phyloP scores from a whole-genome alignment of 129 eudicot species.

The Flaveria linearis region DNA sequence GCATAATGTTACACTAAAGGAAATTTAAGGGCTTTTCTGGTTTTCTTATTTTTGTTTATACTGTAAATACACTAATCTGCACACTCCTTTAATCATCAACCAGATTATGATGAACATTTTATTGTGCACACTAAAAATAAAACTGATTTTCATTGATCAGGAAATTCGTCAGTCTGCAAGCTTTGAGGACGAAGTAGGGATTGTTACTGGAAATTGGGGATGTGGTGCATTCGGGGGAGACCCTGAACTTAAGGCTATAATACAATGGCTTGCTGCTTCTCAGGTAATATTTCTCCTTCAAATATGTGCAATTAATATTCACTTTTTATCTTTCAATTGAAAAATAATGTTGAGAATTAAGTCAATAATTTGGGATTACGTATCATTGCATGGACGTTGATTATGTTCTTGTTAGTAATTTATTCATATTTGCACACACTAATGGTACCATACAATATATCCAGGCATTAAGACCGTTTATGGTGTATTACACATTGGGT shows the following conservation, averaged over 20 bases:
- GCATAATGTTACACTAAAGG: neutral
- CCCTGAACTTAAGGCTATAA: constrained; percentile 79
- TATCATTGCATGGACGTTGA: neutral
- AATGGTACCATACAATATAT: constrained; percentile 18
- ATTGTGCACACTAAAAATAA: neutral
- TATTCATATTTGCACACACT: constrained; percentile 4
- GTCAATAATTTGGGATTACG: neutral
- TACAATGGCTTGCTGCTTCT: constrained; percentile 99
- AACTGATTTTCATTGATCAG: constrained; percentile 15
- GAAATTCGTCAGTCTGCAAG: constrained; percentile 12
- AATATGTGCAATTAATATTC: constrained; percentile 10
- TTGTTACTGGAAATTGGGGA: constrained; percentile 97
- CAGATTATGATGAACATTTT: neutral
- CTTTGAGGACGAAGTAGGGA: constrained; percentile 55
- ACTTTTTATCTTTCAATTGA: neutral
- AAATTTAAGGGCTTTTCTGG: neutral
- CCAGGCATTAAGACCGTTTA: constrained; percentile 75
- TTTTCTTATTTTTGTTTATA: neutral
- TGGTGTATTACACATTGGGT: constrained; percentile 62
- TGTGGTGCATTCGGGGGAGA: constrained; percentile 99
- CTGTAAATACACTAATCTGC: neutral
- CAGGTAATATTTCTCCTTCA: constrained; percentile 50
- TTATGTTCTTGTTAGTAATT: neutral
- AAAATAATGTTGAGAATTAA: neutral
- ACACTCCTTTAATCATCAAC: neutral